Evolutionary conservation across 306 rosid genomes (phyloP), one percentile per base, ranked within the genome.

Genomic region (Cucumis melo): DNA sequence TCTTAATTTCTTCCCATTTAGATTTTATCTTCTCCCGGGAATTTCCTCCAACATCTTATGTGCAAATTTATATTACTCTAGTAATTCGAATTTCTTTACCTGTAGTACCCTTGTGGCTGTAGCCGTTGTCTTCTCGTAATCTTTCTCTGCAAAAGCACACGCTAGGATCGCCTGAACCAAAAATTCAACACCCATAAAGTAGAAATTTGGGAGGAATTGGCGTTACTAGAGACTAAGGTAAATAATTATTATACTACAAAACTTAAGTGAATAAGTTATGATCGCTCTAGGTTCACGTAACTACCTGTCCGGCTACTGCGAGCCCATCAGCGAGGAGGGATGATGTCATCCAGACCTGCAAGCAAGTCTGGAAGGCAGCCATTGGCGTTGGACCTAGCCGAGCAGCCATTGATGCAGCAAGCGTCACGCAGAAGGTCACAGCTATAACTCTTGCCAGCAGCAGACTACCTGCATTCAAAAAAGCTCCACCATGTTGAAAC

Each of bases 311-410:
- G 9, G 99, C 87, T 61, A 94, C 95, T 4, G 99, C 97, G 50
- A 94, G 75, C 17, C 99, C 99, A 82, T 92, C 99, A 9, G 99
- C 85, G 23, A 94, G 96, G 78, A 94, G 95, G 32, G 99, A 94
- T 1, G 99, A 90, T 20, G 97, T 92, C 46, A 94, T 64, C 99
- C 99, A 94, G 54, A 94, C 95, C 65, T 94, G 99, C 3, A 92
- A 84, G 84, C 96, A 90, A 41, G 95, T 89, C 81, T 94, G 99
- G 80, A 94, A 94, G 61, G 97, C 99, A 72, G 99, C 99, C 99
- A 94, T 94, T 0, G 90, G 94, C 34, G 84, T 84, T n/a, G 98
- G 51, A 4, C 98, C 98, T 16, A 90, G 75, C 78, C 93, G 83
- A 27, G 97, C 95, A 0, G 99, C 97, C 83, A 90, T 71, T 23